These are phyloP conservation scores for Trametes cingulata DNA, from an alignment of 768 basidiomycete species.

Conservation along the genomic window DNA sequence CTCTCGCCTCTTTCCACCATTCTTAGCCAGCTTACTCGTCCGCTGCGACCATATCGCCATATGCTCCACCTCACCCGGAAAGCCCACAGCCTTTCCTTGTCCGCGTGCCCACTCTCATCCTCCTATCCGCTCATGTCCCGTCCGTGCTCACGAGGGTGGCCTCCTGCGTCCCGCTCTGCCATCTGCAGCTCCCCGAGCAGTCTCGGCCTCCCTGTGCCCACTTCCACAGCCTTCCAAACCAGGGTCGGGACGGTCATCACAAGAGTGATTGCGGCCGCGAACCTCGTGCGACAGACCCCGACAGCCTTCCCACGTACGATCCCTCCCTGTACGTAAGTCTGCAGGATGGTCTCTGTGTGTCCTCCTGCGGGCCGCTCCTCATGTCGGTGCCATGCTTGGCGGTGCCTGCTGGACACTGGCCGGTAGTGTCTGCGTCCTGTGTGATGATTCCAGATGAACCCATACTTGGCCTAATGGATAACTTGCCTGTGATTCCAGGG, in stretches of 20 bases:
- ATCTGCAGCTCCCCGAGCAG: neutral
- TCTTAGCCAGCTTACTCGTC: neutral
- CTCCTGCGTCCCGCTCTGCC: neutral
- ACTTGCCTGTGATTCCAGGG: neutral
- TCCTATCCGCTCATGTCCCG: constrained; percentile 1
- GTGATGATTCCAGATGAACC: neutral
- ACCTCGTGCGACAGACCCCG: constrained; percentile 14
- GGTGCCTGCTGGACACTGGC: neutral
- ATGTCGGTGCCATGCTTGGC: neutral
- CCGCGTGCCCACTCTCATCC: neutral
- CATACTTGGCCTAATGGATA: constrained; percentile 7
- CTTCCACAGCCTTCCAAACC: neutral
- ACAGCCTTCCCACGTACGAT: constrained; percentile 9
- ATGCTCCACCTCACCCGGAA: neutral
- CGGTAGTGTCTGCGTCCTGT: constrained; percentile 2
- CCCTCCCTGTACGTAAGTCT: constrained; percentile 15
- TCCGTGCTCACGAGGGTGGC: neutral
- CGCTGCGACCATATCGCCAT: constrained; percentile 1
- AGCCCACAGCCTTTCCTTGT: neutral
- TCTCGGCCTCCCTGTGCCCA: neutral
- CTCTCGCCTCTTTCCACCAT: neutral
- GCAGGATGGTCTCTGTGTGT: neutral
- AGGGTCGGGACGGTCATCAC: constrained; percentile 6
- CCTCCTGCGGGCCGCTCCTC: neutral
- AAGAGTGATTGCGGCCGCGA: constrained; percentile 10